phyloP scores from a whole-genome alignment of 2,329 filamentous ascomycete genomes.

The Aspergillus sergii region DNA sequence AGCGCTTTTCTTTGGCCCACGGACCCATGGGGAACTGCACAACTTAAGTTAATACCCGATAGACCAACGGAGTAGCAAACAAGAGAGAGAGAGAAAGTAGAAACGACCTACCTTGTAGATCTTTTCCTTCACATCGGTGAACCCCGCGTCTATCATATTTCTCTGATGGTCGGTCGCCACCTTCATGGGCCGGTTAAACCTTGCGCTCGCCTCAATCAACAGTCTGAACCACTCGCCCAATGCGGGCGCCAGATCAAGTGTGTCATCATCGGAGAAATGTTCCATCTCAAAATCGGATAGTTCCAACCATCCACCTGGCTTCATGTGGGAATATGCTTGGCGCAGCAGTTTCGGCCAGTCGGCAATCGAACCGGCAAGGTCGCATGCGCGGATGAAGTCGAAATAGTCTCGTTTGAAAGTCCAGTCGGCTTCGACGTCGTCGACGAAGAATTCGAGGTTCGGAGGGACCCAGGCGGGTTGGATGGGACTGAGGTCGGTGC shows the following conservation, averaged over 20 bases:
- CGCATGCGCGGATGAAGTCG: neutral
- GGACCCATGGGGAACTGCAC: neutral
- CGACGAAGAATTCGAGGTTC: neutral
- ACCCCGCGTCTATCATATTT: neutral
- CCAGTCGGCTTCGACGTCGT: neutral
- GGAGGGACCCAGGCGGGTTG: neutral
- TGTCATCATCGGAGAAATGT: neutral
- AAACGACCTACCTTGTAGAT: neutral
- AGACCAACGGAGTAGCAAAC: fast-evolving
- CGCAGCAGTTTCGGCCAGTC: neutral
- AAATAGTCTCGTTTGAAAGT: neutral
- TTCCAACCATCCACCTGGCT: neutral
- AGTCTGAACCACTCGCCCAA: neutral
- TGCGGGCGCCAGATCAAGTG: neutral
- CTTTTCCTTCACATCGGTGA: neutral
- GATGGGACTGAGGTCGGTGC: neutral
- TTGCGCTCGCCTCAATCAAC: neutral
- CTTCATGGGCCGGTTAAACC: neutral
- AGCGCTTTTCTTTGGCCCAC: neutral
- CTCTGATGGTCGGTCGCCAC: neutral
- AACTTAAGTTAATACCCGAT: neutral
- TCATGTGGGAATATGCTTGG: neutral
- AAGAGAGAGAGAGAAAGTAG: neutral
- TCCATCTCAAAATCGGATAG: neutral
- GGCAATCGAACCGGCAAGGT: neutral